Base-by-base conservation (phyloP, 495 filamentous ascomycete genomes). In the Glarea lozoyensis region DNA sequence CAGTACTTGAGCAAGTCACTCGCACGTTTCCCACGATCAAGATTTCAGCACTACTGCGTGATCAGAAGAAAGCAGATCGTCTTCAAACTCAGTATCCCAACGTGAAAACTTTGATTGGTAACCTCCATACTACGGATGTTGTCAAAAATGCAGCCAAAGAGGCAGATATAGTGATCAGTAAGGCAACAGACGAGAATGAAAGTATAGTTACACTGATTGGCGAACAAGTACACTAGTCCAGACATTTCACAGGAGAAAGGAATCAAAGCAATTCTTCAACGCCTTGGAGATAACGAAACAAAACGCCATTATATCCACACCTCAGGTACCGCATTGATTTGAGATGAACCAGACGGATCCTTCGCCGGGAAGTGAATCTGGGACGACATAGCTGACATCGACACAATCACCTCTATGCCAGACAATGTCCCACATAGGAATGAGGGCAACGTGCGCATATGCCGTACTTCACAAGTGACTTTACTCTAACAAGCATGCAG, bases 111-210 rank as follows among this genome's bases (percentile, higher is more conserved):
- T 10, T 15, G 19, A 32, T 42, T 13, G 40, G 40, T 16, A 27
- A 42, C 22, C 23, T 31, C 9, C n/a, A 11, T 10, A 42, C 13
- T 42, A 2, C 33, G 10, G 27, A 30, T 3, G 3, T 42, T 30
- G 15, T 42, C 10, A 27, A 42, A 13, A 16, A 24, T 19, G 11
- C 3, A 4, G 17, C 40, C 5, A 30, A 42, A n/a, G 18, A 42
- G 31, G 40, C 40, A 3, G 40, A 42, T 32, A 19, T 42, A 5
- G 24, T 42, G 5, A 42, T 42, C 12, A 42, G 40, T 42, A 32
- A 10, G 40, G 10, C 22, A 4, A 29, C n/a, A 29, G 25, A 11
- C n/a, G 19, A 23, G 3, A 6, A 13, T 10, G 24, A 17, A 6
- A 4, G 33, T n/a, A 31, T 4, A 42, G 31, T 30, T 42, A 42